Conservation (phyloP, 306 rosid genomes). For the Urtica urens region DNA sequence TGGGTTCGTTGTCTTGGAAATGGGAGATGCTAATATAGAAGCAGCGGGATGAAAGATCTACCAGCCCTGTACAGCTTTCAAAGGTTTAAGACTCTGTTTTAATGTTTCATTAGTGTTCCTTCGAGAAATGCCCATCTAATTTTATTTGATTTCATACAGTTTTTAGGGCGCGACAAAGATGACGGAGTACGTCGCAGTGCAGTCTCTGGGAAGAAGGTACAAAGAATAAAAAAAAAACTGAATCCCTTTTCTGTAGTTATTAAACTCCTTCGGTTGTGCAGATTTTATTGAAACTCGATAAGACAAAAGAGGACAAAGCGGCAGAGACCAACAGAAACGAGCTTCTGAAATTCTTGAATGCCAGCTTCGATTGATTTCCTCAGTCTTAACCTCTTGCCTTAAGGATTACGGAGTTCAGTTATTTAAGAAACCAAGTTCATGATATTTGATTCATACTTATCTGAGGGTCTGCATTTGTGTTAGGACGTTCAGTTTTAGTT, state of each 20-base stretch:
- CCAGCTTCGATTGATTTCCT: slow-evolving; percentile 67
- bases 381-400: slow-evolving; percentile 11
- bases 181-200: slow-evolving; percentile 87
- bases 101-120: neutral
- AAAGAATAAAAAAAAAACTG: too few species aligned
- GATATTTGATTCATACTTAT: too few species aligned
- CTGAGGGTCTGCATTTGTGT: too few species aligned
- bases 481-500: too few species aligned
- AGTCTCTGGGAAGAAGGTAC: slow-evolving; percentile 94
- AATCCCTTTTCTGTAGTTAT: neutral
- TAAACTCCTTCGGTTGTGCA: slow-evolving; percentile 10
- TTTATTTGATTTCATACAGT: slow-evolving; percentile 35
- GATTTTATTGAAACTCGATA: slow-evolving; percentile 88
- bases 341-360: slow-evolving; percentile 81
- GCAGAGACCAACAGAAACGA: slow-evolving; percentile 94
- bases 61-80: slow-evolving; percentile 90
- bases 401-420: too few species aligned
- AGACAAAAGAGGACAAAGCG: slow-evolving; percentile 81
- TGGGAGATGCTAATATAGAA: slow-evolving; percentile 86
- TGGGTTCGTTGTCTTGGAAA: slow-evolving; percentile 66
- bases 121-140: neutral
- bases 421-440: too few species aligned
- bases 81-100: slow-evolving; percentile 55
- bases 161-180: slow-evolving; percentile 72
- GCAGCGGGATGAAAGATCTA: slow-evolving; percentile 53